Conservation (phyloP, 164 flowering plant species). For the Santalum album region DNA sequence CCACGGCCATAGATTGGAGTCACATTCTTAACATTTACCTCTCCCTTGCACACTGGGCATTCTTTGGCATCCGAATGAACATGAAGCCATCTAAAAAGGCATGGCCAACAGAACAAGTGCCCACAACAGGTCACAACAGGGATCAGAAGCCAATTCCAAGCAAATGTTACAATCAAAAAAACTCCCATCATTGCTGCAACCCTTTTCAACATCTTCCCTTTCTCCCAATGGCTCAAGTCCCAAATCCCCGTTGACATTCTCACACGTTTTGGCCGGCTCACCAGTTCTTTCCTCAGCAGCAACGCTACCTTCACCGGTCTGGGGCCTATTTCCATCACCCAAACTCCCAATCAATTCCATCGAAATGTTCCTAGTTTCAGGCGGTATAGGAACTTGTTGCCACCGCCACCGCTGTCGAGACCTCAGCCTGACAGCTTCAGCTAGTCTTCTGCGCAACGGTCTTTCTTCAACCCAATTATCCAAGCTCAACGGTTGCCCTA, state of each 20-base stretch:
- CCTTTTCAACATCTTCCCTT: conserved; percentile 34
- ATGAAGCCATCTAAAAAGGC: conserved; percentile 62
- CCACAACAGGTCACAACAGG: conserved; percentile 71
- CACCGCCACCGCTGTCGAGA: conserved; percentile 31
- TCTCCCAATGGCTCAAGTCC: conserved; percentile 28
- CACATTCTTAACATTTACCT: conserved; percentile 45
- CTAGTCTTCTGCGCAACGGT: conserved; percentile 19
- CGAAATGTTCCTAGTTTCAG: conserved; percentile 22
- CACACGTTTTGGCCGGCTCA: conserved; percentile 36
- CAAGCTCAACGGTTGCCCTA: conserved; percentile 23
- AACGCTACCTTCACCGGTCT: conserved; percentile 55
- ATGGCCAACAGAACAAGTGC: conserved; percentile 71
- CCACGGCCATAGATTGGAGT: conserved; percentile 77
- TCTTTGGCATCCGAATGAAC: conserved; percentile 55
- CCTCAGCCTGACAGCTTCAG: conserved; percentile 26
- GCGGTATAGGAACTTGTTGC: conserved; percentile 23
- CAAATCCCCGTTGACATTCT: conserved; percentile 20
- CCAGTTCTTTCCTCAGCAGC: conserved; percentile 28
- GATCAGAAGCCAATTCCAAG: conserved; percentile 58
- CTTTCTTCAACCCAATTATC: conserved; percentile 31
- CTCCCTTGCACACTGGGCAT: conserved; percentile 79
- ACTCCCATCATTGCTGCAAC: conserved; percentile 29
- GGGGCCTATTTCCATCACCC: conserved; percentile 23
- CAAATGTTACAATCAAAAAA: conserved; percentile 72
- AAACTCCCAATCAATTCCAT: conserved; percentile 26